These are phyloP conservation scores for Dictyostelium capitatum DNA, from an alignment of 78 protist species.

Conservation along the genomic window DNA sequence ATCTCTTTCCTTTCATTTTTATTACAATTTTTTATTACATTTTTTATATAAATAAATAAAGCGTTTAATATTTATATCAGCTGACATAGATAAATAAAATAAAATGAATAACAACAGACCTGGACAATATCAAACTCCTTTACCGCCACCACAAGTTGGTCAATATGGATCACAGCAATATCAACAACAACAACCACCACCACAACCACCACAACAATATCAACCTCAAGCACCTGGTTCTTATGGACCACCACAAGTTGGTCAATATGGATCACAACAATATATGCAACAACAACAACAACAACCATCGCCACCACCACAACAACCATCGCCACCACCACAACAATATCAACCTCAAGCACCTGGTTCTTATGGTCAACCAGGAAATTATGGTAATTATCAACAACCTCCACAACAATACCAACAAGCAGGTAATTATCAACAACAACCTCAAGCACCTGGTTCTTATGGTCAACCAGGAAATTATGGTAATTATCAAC, in stretches of 20 bases:
- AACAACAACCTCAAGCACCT: constrained; percentile 33
- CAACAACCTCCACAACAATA: too few species aligned
- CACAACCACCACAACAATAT: not conserved
- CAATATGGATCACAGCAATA: constrained; percentile 50
- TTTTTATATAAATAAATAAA: too few species aligned
- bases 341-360: not conserved
- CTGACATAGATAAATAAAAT: too few species aligned
- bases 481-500: too few species aligned
- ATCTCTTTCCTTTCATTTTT: too few species aligned
- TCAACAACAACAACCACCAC: too few species aligned
- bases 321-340: not conserved
- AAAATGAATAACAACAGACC: too few species aligned
- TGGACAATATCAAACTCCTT: too few species aligned
- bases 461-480: constrained; percentile 25
- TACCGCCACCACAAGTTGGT: constrained; percentile 28
- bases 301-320: not conserved
- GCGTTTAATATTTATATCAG: too few species aligned
- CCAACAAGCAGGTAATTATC: constrained; percentile 1
- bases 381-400: too few species aligned
- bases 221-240: not conserved
- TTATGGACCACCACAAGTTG: constrained; percentile 28
- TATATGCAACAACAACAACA: not conserved
- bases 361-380: not conserved
- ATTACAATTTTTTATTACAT: too few species aligned
- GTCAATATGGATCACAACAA: constrained; percentile 45